A percentile compares a stretch with the other conserved stretches of the same genome.
Conservation (phyloP, 1,284 basidiomycete species). For the Exobasidium cylindrosporum region DNA sequence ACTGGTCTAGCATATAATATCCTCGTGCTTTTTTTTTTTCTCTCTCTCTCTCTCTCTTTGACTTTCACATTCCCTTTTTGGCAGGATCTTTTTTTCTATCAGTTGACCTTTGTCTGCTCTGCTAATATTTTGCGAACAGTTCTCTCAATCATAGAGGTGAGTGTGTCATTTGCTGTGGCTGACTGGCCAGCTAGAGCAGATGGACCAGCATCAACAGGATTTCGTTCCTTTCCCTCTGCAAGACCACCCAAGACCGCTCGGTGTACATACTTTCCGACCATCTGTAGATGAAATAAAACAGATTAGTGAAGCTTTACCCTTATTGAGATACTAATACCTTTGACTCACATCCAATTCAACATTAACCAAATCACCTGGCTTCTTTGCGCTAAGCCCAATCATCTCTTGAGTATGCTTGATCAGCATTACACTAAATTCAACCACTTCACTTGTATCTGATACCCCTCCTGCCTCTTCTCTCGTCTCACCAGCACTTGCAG, state of each 20-base stretch:
- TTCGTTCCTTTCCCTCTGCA: not conserved
- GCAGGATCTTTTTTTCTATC: too few species aligned
- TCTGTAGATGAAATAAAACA: slow-evolving; percentile 24
- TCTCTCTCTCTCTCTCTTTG: too few species aligned
- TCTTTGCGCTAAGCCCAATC: slow-evolving; percentile 48
- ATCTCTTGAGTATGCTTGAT: slow-evolving; percentile 54
- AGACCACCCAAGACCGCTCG: slow-evolving; percentile 34
- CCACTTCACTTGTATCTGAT: slow-evolving; percentile 29
- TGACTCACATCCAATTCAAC: slow-evolving; percentile 45
- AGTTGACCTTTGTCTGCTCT: not conserved
- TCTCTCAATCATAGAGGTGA: slow-evolving; percentile 9
- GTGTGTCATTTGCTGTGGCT: slow-evolving; percentile 11
- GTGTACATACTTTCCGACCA: slow-evolving; percentile 54
- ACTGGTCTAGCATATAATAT: too few species aligned
- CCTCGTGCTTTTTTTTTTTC: too few species aligned
- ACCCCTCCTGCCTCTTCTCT: slow-evolving; percentile 13
- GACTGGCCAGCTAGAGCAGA: slow-evolving; percentile 12
- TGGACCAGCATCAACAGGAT: slow-evolving; percentile 26
- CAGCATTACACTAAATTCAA: slow-evolving; percentile 54
- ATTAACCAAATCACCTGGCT: slow-evolving; percentile 48
- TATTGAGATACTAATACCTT: not conserved
- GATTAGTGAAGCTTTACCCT: not conserved
- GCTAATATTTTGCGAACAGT: slow-evolving; percentile 11
- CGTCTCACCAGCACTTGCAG: slow-evolving; percentile 7
- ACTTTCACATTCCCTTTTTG: too few species aligned